Percentiles rank a stretch among this genome's conserved stretches.
Conservation (phyloP, 2,329 filamentous ascomycete genomes). For the Parastagonospora nodorum region DNA sequence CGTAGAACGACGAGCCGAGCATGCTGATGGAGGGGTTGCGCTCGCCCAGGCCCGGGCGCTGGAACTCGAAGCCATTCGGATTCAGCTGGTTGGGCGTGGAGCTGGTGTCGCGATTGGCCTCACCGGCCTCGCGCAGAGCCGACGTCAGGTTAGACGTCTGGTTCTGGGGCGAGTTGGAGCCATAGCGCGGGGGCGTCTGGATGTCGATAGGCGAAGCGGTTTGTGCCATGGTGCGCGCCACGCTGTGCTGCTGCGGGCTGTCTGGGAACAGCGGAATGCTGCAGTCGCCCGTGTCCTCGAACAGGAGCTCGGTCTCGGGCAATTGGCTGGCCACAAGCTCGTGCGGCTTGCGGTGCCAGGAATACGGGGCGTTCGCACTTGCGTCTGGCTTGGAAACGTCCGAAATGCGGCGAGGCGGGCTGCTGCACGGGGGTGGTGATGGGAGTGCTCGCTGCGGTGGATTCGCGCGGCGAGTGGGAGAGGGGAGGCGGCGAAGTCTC, state of each 20-base stretch:
- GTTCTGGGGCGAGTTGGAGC: conserved; percentile 64
- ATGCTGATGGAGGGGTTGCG: conserved; percentile 62
- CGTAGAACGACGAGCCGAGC: conserved; percentile 57
- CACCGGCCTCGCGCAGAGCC: conserved; percentile 58
- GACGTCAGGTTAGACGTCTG: conserved; percentile 68
- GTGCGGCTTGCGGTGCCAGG: conserved; percentile 53
- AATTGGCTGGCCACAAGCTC: conserved; percentile 38
- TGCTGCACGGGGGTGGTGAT: conserved; percentile 48
- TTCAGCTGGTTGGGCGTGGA: conserved; percentile 51
- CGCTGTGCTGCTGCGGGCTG: conserved; percentile 28
- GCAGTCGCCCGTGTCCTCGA: conserved; percentile 49
- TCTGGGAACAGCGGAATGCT: conserved; percentile 47
- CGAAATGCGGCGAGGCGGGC: conserved; percentile 49
- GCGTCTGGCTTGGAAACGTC: conserved; percentile 49
- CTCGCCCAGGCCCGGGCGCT: conserved; percentile 43
- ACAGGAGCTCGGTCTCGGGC: conserved; percentile 44
- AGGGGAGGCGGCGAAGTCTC: conserved; percentile 56
- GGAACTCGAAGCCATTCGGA: conserved; percentile 37
- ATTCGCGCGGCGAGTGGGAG: conserved; percentile 58
- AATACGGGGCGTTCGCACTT: conserved; percentile 40
- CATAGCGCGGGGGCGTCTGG: conserved; percentile 57
- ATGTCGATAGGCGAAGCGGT: conserved; percentile 65
- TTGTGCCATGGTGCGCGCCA: conserved; percentile 55
- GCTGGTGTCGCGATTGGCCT: conserved; percentile 37
- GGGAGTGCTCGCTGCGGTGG: conserved; percentile 59